Conservation (phyloP, 108 stramenopile species). For the Fistulifera pelliculosa region DNA sequence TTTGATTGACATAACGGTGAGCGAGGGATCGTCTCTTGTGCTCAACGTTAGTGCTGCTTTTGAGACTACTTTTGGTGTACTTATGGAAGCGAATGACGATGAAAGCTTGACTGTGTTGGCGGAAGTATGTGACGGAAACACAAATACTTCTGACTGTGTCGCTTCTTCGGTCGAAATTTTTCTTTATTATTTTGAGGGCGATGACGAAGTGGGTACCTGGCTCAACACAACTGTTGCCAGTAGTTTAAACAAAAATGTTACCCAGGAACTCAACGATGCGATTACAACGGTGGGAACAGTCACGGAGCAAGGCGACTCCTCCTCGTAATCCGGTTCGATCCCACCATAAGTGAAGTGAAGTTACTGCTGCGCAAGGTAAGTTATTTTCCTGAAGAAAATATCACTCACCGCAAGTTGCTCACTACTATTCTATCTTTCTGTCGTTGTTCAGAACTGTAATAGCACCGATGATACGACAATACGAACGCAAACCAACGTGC, state of each 20-base stretch:
- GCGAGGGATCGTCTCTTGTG: not conserved
- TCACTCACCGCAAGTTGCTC: too few species aligned
- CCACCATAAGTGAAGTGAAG: slow-evolving; percentile 10
- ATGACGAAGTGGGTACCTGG: not conserved
- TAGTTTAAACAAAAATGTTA: not conserved
- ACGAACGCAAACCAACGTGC: not conserved
- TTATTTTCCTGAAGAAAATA: too few species aligned
- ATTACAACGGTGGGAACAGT: slow-evolving; percentile 1
- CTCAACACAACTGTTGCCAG: too few species aligned
- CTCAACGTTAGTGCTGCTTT: too few species aligned
- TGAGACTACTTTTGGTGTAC: too few species aligned
- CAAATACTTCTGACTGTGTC: not conserved
- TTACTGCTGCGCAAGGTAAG: not conserved
- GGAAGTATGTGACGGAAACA: slow-evolving; percentile 1
- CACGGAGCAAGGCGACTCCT: slow-evolving; percentile 7
- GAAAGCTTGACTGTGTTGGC: not conserved
- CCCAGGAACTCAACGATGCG: not conserved
- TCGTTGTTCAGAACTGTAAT: not conserved
- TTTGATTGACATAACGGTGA: slow-evolving; percentile 15
- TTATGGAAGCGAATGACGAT: too few species aligned
- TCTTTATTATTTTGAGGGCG: not conserved
- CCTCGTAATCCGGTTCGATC: slow-evolving; percentile 16
- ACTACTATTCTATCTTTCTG: too few species aligned
- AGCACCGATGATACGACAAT: not conserved
- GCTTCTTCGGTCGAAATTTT: not conserved